Evolutionary conservation across 78 protist genomes (phyloP), one percentile per base, ranked within the genome.

Genomic region (Dictyostelium citrinum): DNA sequence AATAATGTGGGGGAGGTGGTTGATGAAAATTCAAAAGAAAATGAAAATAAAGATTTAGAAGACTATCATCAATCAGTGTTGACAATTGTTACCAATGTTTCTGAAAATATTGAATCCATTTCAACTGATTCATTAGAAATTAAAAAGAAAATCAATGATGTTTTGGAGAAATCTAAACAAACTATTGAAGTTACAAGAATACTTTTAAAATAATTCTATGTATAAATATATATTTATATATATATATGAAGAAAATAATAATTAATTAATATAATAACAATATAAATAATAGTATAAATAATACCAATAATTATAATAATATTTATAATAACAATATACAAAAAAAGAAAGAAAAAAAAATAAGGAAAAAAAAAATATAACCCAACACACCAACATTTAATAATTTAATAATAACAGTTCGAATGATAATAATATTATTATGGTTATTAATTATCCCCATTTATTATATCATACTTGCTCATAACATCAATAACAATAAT

Each of bases 101-200:
- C 72, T 27, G 72, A 64, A 64, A 64, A 64, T 64, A 29, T 64
- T 27, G 72, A 64, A 11, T 64, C 72, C 31, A 64, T 29, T 10
- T 64, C 35, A 24, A 10, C 72, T 27, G 72, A 64, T 64, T 64
- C 72, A 64, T 27, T 64, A 27, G 72, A 64, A 64, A 64, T 64
- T 64, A 64, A 64, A 64, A 24, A 64, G 33, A 64, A 64, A 64
- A 64, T 64, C 31, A 29, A 64, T 29, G 33, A 24, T 12, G 33
- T 29, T 10, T 29, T 64, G 14, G 72, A 64, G 24, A 64, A 64
- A 27, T 64, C 72, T 20, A 64, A 64, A 64, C 72, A 64, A 64
- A 64, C 72, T 11, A 64, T 64, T 64, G 72, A 64, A 64, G 72
- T 64, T 27, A 64, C 72, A 64, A 64, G 72, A 64, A 64, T 64